Percentiles rank a stretch among this genome's conserved stretches.
phyloP scores from a whole-genome alignment of 768 basidiomycete species.

The Rhizopogon vulgaris region DNA sequence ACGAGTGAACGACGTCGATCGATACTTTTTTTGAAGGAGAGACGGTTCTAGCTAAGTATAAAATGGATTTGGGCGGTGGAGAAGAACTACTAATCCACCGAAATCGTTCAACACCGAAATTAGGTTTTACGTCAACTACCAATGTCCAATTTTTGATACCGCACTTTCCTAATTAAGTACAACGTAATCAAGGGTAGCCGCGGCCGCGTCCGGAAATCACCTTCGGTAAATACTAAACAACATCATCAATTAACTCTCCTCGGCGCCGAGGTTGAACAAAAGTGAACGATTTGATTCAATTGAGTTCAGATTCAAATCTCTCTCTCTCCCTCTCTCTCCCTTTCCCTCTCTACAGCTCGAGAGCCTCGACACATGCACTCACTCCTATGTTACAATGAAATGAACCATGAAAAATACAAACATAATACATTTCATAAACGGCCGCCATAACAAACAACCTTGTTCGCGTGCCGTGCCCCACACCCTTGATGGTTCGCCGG shows the following conservation, averaged over 20 bases:
- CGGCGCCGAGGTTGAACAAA: slow-evolving; percentile 33
- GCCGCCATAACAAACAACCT: not conserved
- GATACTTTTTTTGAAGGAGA: slow-evolving; percentile 11
- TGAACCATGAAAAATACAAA: not conserved
- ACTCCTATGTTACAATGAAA: not conserved
- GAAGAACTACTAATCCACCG: slow-evolving; percentile 12
- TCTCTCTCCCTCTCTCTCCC: not conserved
- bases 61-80: slow-evolving; percentile 29
- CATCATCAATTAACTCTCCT: slow-evolving; percentile 16
- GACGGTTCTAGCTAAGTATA: slow-evolving; percentile 28
- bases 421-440: not conserved
- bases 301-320: slow-evolving; percentile 22
- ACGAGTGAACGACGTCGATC: slow-evolving; percentile 25
- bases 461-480: slow-evolving; percentile 9
- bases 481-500: slow-evolving; percentile 13
- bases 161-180: slow-evolving; percentile 19
- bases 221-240: slow-evolving; percentile 17
- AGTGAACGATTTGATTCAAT: slow-evolving; percentile 12
- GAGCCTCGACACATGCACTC: no score
- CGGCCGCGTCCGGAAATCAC: slow-evolving; percentile 35
- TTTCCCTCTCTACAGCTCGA: no score
- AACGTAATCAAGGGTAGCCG: slow-evolving; percentile 33
- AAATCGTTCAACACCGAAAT: slow-evolving; percentile 32
- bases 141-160: slow-evolving; percentile 26
- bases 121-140: slow-evolving; percentile 23